Percentiles rank a stretch among this genome's conserved stretches.
phyloP scores from a whole-genome alignment of 306 rosid species.

The Pueraria montana region DNA sequence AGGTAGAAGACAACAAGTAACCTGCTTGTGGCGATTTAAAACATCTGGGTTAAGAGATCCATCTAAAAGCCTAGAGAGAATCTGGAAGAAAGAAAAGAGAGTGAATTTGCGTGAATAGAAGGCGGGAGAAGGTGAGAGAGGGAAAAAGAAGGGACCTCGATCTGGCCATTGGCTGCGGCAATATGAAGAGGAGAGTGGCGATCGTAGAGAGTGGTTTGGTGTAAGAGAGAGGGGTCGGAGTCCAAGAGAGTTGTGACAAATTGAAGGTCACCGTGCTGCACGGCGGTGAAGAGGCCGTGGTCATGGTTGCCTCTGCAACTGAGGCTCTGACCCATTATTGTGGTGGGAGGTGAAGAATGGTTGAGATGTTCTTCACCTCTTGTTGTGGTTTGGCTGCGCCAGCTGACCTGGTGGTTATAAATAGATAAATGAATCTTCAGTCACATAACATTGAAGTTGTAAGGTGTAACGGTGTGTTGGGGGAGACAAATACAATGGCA shows the following conservation, averaged over 20 bases:
- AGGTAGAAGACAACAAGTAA: not conserved
- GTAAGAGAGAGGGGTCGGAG: constrained; percentile 60
- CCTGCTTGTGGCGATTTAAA: constrained; percentile 93
- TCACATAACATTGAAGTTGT: constrained; percentile 38
- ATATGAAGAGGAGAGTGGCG: constrained; percentile 85
- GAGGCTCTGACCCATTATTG: constrained; percentile 76
- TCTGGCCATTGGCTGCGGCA: constrained; percentile 89
- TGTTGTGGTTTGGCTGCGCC: constrained; percentile 35
- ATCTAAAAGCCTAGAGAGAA: constrained; percentile 71
- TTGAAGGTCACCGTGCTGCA: constrained; percentile 69
- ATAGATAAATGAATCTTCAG: constrained; percentile 29
- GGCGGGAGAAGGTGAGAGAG: not conserved
- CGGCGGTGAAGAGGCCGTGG: constrained; percentile 76
- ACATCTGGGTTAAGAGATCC: constrained; percentile 81
- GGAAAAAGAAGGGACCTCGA: constrained; percentile 65
- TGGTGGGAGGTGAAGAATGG: constrained; percentile 23
- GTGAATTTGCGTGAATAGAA: not conserved
- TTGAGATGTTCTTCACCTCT: constrained; percentile 25
- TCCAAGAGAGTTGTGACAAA: constrained; percentile 56
- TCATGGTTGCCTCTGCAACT: constrained; percentile 73
- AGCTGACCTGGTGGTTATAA: constrained; percentile 40
- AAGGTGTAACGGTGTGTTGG: constrained; percentile 33
- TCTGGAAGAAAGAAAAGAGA: constrained; percentile 51
- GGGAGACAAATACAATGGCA: constrained; percentile 4
- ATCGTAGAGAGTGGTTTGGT: constrained; percentile 69